Conservation (phyloP, 371 early-diverging fungal genomes). For the Apophysomyces sp. region DNA sequence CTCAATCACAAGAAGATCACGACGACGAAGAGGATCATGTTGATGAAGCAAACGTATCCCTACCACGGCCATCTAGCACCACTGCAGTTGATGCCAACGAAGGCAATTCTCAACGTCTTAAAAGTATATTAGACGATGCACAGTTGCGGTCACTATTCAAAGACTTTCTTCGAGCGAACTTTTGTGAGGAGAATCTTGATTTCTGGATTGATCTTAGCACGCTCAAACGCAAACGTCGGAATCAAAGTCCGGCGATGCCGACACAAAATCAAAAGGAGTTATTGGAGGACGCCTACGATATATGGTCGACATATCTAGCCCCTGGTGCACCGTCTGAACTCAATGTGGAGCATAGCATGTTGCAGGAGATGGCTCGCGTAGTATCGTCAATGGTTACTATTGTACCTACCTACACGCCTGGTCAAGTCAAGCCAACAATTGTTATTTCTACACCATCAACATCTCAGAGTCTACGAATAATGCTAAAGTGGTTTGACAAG, state of each 20-base stretch:
- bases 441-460: conserved; percentile 39
- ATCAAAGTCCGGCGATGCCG: conserved; percentile 35
- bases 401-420: conserved; percentile 35
- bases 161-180: conserved; percentile 62
- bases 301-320: conserved; percentile 64
- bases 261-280: conserved; percentile 38
- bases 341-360: conserved; percentile 54
- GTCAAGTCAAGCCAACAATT: conserved; percentile 35
- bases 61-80: background rate
- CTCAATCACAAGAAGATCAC: background rate
- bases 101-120: conserved; percentile 33
- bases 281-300: conserved; percentile 58
- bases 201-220: conserved; percentile 64
- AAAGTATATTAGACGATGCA: conserved; percentile 59
- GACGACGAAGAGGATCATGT: background rate
- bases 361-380: conserved; percentile 47
- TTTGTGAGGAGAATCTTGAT: conserved; percentile 73
- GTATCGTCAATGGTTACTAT: conserved; percentile 47
- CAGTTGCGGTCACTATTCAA: conserved; percentile 63
- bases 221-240: conserved; percentile 35
- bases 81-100: conserved; percentile 16
- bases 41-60: background rate
- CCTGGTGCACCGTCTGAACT: conserved; percentile 56
- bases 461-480: conserved; percentile 39
- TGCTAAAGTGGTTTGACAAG: conserved; percentile 59